Base-by-base conservation (phyloP, 1,284 basidiomycete genomes). In the Xerocomus minutiporus region DNA sequence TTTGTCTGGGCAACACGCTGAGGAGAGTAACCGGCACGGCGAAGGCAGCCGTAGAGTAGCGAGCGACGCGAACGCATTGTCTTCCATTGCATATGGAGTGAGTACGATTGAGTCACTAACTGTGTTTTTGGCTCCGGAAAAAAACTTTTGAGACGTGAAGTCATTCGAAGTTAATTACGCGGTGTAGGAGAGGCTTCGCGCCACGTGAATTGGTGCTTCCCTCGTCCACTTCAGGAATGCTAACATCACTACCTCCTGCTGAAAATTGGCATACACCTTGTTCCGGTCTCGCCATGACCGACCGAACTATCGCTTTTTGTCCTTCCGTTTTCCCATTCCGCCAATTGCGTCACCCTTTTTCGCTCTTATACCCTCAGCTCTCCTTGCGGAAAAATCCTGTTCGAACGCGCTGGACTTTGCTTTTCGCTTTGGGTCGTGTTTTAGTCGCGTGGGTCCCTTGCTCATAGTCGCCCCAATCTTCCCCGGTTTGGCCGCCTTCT, bases 1-100 rank as follows among this genome's bases (percentile, higher is more conserved):
- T 68, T 91, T 91, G 71, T 91, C 89, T 15, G 88, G 89, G 66
- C 89, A 90, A 62, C 89, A 91, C 50, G 89, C 81, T 17, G 82
- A 77, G 9, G 71, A 53, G 23, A 88, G 68, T 25, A 91, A 62
- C 40, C 83, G 80, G 48, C 78, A 80, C 36, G 78, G 71, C 9
- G 77, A 71, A 6, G 84, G 79, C 11, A 88, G 68, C 28, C 75
- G 77, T 34, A 86, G 67, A 35, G 72, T 75, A n/a, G 82, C 80
- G 47, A 89, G 73, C 45, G 80, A 75, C 35, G 77, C 71, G 60
- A 84, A 84, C 3, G 78, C 72, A 51, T 75, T 77, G 23, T 65
- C 59, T 51, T 73, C 69, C 77, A 77, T 78, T 9, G 56, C n/a
- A 32, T 39, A 43, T 34, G 39, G 48, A 23, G 45, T 8, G 40